A percentile compares a stretch with the other conserved stretches of the same genome.
These are phyloP conservation scores for Cafeteria roenbergensis DNA, from an alignment of 108 stramenopile genomes.

Conservation along the genomic window DNA sequence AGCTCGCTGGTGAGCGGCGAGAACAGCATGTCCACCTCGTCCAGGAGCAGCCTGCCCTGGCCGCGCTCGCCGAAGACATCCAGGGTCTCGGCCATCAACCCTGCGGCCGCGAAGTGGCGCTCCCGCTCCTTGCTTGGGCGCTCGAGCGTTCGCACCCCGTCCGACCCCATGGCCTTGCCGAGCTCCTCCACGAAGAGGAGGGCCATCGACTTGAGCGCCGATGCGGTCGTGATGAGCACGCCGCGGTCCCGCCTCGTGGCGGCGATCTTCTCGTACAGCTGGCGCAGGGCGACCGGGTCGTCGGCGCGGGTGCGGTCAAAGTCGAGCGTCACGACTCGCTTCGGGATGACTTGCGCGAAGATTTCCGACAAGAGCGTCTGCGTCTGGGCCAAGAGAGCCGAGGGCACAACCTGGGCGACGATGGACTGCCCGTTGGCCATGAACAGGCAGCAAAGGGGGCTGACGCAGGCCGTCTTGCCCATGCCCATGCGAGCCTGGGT, in stretches of 20 bases:
- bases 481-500: slow-evolving; percentile 99
- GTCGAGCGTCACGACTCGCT: slow-evolving; percentile 88
- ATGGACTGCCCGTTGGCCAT: slow-evolving; percentile 86
- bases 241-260: slow-evolving; percentile 79
- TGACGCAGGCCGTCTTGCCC: slow-evolving; percentile 98
- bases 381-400: slow-evolving; percentile 89
- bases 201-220: slow-evolving; percentile 88
- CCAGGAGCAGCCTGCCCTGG: slow-evolving; percentile 15
- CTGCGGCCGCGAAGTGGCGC: not conserved
- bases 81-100: not conserved
- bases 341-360: slow-evolving; percentile 83
- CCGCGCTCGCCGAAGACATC: not conserved
- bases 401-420: slow-evolving; percentile 89
- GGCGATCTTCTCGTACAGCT: slow-evolving; percentile 77
- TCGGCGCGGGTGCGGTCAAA: slow-evolving; percentile 60
- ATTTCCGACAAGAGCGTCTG: slow-evolving; percentile 85
- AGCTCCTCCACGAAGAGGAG: slow-evolving; percentile 76
- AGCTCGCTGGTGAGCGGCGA: slow-evolving; percentile 95
- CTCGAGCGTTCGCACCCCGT: not conserved
- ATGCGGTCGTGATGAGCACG: slow-evolving; percentile 86
- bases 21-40: slow-evolving; percentile 92
- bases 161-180: not conserved
- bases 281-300: slow-evolving; percentile 65
- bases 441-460: slow-evolving; percentile 85
- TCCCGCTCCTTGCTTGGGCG: not conserved